These are phyloP conservation scores for Verticillium nonalfalfae DNA, from an alignment of 2,329 filamentous ascomycete species.

Conservation along the genomic window DNA sequence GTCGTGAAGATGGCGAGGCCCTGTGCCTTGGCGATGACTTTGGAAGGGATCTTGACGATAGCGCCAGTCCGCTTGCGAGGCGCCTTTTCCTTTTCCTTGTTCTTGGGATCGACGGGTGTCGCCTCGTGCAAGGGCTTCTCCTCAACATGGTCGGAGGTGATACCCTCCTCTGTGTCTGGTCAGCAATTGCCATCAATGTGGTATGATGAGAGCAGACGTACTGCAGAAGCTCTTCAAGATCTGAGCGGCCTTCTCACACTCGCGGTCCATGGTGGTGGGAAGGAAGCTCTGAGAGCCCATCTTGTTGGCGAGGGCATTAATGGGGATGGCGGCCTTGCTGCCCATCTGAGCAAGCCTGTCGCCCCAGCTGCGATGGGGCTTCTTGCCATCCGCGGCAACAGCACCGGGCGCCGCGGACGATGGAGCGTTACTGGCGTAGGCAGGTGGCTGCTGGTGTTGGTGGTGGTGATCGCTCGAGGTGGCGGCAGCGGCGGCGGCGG, in stretches of 20 bases:
- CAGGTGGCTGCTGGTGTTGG: background rate
- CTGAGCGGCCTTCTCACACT: slow-evolving; percentile 83
- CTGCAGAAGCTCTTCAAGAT: slow-evolving; percentile 84
- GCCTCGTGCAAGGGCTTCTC: slow-evolving; percentile 13
- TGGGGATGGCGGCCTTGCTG: slow-evolving; percentile 56
- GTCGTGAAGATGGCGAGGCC: slow-evolving; percentile 69
- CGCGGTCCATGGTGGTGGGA: slow-evolving; percentile 79
- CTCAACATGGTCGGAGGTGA: slow-evolving; percentile 32
- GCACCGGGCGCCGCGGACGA: background rate
- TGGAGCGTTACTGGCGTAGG: background rate
- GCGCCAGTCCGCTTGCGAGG: slow-evolving; percentile 33
- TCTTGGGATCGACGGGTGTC: slow-evolving; percentile 14
- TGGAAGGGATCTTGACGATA: slow-evolving; percentile 46
- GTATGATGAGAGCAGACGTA: slow-evolving; percentile 29
- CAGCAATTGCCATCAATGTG: background rate
- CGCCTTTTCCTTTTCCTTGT: slow-evolving; percentile 14
- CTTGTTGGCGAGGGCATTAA: slow-evolving; percentile 77
- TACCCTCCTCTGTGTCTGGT: slow-evolving; percentile 38
- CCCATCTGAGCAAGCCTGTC: slow-evolving; percentile 19
- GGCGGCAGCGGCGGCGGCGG: background rate
- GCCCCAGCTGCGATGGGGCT: slow-evolving; percentile 7
- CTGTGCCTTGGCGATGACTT: slow-evolving; percentile 58
- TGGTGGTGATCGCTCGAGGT: background rate
- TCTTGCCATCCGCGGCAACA: background rate
- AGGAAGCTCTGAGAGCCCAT: slow-evolving; percentile 81